Evolutionary conservation across 192 early-diverging fungal genomes (phyloP), one percentile per base, ranked within the genome.

Genomic region (Coemansia guatemalensis): DNA sequence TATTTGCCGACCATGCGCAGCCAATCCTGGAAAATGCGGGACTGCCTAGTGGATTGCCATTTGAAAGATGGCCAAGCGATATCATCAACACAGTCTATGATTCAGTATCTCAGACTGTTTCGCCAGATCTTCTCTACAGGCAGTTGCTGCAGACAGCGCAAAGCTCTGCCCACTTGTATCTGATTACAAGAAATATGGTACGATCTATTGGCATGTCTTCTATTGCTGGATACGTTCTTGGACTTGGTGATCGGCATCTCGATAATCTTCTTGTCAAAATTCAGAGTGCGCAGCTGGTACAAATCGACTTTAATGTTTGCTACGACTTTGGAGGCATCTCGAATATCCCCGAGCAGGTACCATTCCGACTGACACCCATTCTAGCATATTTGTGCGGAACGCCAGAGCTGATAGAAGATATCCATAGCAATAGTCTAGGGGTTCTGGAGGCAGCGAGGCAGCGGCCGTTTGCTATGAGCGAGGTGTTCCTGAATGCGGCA

Each of bases 251-350:
- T 56, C 82, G 90, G 4, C 90, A 92, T 71, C 73, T 92, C 50
- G 90, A 90, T 67, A 92, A 92, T 66, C 82, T 91, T 22, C 60
- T 92, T 50, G 48, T 91, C 7, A 79, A 87, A 63, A 44, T 59
- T 0, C 17, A 44, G 17, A 49, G 33, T 4, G 88, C 87, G 0
- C 80, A 78, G 12, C 65, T 92, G 41, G 69, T 92, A 48, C 88
- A 90, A 60, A 87, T 92, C 56, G 90, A 92, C 61, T 92, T 82
- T 62, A 92, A 89, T 61, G 86, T 92, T 8, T 87, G 88, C 62
- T 92, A 89, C 58, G 90, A 90, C 44, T 87, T 86, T 47, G 90
- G 90, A 7, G 29, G 62, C 1, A 64, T 80, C 3, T 74, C 89
- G 25, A 81, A 86, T 14, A 75, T 92, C 1, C 89, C 89, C 11